Base-by-base conservation (phyloP, 768 basidiomycete species). In the Tricholoma saponaceum region DNA sequence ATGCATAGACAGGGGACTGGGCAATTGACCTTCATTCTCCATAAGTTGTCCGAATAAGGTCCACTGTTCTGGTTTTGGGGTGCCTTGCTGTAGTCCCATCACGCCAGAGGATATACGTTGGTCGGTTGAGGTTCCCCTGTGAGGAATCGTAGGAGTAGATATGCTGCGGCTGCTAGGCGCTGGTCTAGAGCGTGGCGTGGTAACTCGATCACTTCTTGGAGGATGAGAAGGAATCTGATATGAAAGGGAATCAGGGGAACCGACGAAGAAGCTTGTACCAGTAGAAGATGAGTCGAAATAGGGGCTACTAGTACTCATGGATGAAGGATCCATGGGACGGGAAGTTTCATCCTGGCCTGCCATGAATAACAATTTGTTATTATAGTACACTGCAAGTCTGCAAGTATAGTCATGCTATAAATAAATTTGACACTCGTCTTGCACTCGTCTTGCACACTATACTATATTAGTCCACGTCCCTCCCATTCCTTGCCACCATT, bases 31-130 rank as follows among this genome's bases (percentile, higher is more conserved):
- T 49, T 83, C 85, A 62, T 84, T 83, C 65, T 87, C 83, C 85
- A 89, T 87, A 39, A 87, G 67, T 66, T 89, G 85, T 7, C 79
- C 83, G 61, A 90, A 90, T 5, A 89, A 70, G 0, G 85, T 74
- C 89, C 89, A 90, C 72, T 79, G 69, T 6, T 72, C 67, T 13
- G 67, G 64, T 14, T 52, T 26, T 16, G 54, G 57, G 22, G 59
- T 58, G 9, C 22, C 23, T 1, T 58, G 60, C 58, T 35, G 63
- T 46, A 60, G 54, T 41, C 54, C 37, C 37, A 51, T 39, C 55
- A 59, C 22, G 60, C 59, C 55, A 57, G 70, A 59, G 51, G 52
- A 37, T 16, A 58, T 32, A 22, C 57, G 62, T 32, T 61, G 47
- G 5, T 56, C 52, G 26, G 58, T 47, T n/a, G 61, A 60, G 16